Conservation (phyloP, 371 early-diverging fungal species). For the Lichtheimia corymbifera region DNA sequence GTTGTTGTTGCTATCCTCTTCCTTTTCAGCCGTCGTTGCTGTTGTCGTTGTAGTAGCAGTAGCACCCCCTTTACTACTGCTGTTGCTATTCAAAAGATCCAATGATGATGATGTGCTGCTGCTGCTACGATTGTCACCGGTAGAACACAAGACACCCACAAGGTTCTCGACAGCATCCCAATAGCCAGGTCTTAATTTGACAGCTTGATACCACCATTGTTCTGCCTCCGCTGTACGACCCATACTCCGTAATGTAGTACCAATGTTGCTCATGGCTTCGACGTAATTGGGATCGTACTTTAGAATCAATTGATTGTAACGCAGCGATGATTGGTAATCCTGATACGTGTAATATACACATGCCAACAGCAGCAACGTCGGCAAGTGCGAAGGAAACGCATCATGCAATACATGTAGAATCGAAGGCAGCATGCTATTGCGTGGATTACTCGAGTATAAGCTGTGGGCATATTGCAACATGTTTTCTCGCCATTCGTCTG, state of each 20-base stretch:
- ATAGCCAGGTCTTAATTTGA: constrained; percentile 83
- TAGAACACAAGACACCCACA: constrained; percentile 76
- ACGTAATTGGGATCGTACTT: constrained; percentile 82
- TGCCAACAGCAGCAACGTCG: constrained; percentile 81
- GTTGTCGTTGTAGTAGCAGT: background rate
- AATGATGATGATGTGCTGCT: background rate
- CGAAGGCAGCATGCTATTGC: constrained; percentile 49
- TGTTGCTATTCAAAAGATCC: background rate
- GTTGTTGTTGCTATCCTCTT: background rate
- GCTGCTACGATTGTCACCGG: background rate
- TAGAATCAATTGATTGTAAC: constrained; percentile 81
- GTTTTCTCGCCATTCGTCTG: constrained; percentile 61
- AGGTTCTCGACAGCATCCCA: constrained; percentile 93
- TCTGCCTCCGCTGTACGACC: constrained; percentile 78
- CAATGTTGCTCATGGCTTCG: constrained; percentile 92
- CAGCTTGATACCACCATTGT: constrained; percentile 85
- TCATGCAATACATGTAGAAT: constrained; percentile 68
- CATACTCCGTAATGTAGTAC: constrained; percentile 83
- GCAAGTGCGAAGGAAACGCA: constrained; percentile 71
- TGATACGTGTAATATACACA: constrained; percentile 86
- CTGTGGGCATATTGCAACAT: constrained; percentile 68
- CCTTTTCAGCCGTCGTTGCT: background rate
- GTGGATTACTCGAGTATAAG: constrained; percentile 62
- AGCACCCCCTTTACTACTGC: background rate
- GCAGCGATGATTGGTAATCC: constrained; percentile 70